Evolutionary conservation across 2,329 filamentous ascomycete species (phyloP).

Genomic region (Aspergillus sp.): DNA sequence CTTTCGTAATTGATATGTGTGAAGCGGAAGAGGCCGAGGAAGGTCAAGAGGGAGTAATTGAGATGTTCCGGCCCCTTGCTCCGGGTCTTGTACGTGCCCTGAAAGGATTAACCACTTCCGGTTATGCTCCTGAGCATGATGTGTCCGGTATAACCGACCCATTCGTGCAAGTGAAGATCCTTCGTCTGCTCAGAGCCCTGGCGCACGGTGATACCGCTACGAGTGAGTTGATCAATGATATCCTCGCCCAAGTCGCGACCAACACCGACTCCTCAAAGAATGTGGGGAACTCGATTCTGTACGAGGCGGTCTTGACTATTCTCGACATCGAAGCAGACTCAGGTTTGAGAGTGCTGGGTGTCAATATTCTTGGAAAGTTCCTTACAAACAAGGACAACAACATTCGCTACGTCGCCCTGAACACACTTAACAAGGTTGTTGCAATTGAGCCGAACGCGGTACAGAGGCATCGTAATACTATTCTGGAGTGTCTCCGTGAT

Average conservation of each 20-base stretch:
- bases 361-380: slow-evolving; percentile 98
- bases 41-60: slow-evolving; percentile 83
- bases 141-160: slow-evolving; percentile 97
- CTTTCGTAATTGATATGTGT: slow-evolving; percentile 86
- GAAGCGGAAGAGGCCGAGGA: slow-evolving; percentile 92
- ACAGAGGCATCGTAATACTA: slow-evolving; percentile 94
- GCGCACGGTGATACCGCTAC: slow-evolving; percentile 82
- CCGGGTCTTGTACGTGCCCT: slow-evolving; percentile 82
- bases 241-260: slow-evolving; percentile 92
- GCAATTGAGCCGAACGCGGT: slow-evolving; percentile 97
- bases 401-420: slow-evolving; percentile 95
- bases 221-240: slow-evolving; percentile 98
- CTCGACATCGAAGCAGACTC: slow-evolving; percentile 98
- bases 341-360: slow-evolving; percentile 86
- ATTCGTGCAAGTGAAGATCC: slow-evolving; percentile 94
- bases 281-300: slow-evolving; percentile 95
- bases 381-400: slow-evolving; percentile 99
- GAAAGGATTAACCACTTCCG: slow-evolving; percentile 89
- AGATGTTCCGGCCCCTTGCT: slow-evolving; percentile 86
- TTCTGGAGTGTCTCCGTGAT: slow-evolving; percentile 91
- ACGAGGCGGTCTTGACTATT: slow-evolving; percentile 95
- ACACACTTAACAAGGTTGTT: slow-evolving; percentile 96
- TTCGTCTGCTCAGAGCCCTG: slow-evolving; percentile 80
- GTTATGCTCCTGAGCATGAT: slow-evolving; percentile 96
- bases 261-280: slow-evolving; percentile 99